Base-by-base conservation (phyloP, 164 flowering plant species). In the Euptelea pleiosperma region DNA sequence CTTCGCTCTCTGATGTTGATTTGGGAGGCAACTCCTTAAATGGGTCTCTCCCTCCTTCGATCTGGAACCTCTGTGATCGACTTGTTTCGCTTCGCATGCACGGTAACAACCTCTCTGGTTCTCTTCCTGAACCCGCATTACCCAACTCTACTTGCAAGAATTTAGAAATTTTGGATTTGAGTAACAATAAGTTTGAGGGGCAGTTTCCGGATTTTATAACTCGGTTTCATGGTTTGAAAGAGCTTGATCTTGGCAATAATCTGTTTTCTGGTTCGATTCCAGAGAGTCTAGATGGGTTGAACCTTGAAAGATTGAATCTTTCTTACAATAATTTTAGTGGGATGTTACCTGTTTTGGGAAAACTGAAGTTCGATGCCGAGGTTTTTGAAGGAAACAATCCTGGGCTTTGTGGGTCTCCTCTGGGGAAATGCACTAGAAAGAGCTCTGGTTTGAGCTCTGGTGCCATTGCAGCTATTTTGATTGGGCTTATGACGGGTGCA, bases 1-100 rank as follows among this genome's bases (percentile, higher is more conserved):
- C 89, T 51, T 84, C 92, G 15, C 80, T 93, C 25, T 60, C 86
- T 42, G 84, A 82, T 29, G 55, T 93, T 68, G 92, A 90, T 81
- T 81, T 93, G 70, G 49, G 84, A 25, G 63, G 63, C 22, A 93
- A 93, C 64, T 61, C 71, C 61, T 68, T 93, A 6, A 65, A 24
- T 59, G 99, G 92, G 51, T 41, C 73, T 44, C 60, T 93, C 4
- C 76, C 96, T 7, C 76, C 92, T 24, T 90, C 99, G 0, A 74
- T 90, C n/a, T 90, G 99, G 99, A 93, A 93, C 65, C 82, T 93
- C 29, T 93, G 99, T 66, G 86, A 79, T 25, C 54, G 72, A 21
- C 86, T 93, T 16, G 82, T 77, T 56, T 81, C 87, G 26, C 72
- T 93, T 35, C 57, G 81, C 58, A 52, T 93, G 55, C 84, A 74